These are phyloP conservation scores for Tolypocladium tundrense DNA, from an alignment of 2,329 filamentous ascomycete genomes.

Conservation along the genomic window DNA sequence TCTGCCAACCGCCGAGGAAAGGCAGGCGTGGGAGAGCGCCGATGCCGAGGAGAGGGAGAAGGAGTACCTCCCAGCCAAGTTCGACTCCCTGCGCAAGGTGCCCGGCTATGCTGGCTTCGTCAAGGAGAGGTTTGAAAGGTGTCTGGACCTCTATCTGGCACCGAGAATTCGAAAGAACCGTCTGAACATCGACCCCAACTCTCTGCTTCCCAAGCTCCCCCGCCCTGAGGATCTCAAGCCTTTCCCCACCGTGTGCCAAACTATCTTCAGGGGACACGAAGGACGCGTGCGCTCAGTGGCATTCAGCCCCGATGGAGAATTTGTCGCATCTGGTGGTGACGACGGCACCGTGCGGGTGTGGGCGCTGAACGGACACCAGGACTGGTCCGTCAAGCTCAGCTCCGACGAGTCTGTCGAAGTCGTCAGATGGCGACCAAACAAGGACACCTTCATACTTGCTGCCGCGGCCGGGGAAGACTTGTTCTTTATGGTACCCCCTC, in stretches of 20 bases:
- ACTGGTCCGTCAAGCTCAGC: constrained; percentile 75
- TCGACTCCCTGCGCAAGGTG: constrained; percentile 77
- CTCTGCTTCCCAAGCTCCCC: constrained; percentile 83
- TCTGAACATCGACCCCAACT: constrained; percentile 92
- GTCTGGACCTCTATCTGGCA: constrained; percentile 88
- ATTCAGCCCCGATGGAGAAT: constrained; percentile 77
- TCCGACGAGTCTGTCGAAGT: constrained; percentile 72
- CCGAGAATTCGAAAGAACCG: constrained; percentile 86
- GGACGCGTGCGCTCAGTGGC: constrained; percentile 77
- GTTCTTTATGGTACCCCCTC: constrained; percentile 70
- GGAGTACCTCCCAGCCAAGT: constrained; percentile 75
- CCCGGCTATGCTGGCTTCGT: constrained; percentile 84
- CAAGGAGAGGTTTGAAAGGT: constrained; percentile 93
- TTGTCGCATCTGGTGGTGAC: constrained; percentile 84
- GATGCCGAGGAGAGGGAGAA: constrained; percentile 88
- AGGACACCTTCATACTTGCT: constrained; percentile 70
- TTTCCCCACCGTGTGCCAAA: constrained; percentile 84
- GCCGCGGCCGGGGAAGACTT: constrained; percentile 78
- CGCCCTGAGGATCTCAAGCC: constrained; percentile 88
- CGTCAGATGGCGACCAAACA: constrained; percentile 81
- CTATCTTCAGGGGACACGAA: constrained; percentile 78
- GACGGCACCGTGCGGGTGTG: constrained; percentile 88
- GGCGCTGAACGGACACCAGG: constrained; percentile 80
- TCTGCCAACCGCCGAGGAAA: constrained; percentile 76
- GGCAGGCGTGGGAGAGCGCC: constrained; percentile 69